phyloP scores from a whole-genome alignment of 2,329 filamentous ascomycete genomes.

The Penicillium sp. region DNA sequence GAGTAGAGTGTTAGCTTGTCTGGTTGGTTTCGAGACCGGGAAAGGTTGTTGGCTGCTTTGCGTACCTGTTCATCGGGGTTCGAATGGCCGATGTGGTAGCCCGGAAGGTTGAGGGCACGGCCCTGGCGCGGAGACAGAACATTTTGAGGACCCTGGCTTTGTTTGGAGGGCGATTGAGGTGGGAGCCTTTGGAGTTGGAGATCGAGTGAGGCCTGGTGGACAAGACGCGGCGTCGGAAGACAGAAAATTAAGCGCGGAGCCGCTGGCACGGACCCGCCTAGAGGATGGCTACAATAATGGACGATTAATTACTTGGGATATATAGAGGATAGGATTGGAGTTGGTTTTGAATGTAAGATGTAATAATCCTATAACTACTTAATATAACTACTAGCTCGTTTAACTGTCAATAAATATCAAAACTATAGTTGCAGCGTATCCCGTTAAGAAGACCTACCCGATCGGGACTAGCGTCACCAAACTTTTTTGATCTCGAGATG shows the following conservation, averaged over 20 bases:
- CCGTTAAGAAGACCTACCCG: conserved; percentile 11
- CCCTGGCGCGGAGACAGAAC: conserved; percentile 37
- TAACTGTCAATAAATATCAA: conserved; percentile 1
- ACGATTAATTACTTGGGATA: neutral
- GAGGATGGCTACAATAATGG: neutral
- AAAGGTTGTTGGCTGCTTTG: conserved; percentile 1
- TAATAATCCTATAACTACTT: neutral
- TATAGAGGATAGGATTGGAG: neutral
- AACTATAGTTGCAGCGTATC: neutral
- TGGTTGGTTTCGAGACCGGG: conserved; percentile 3
- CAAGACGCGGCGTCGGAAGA: conserved; percentile 23
- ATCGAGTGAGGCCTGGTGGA: conserved; percentile 10
- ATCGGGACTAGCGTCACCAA: conserved; percentile 25
- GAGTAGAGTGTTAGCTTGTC: conserved; percentile 8
- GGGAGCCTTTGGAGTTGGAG: conserved; percentile 1
- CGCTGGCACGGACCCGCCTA: conserved; percentile 32
- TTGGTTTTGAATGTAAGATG: neutral
- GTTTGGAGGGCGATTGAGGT: neutral
- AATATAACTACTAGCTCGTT: neutral
- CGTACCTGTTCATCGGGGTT: conserved; percentile 25
- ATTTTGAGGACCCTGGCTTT: conserved; percentile 21
- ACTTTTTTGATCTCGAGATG: conserved; percentile 23
- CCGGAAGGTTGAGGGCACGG: conserved; percentile 29
- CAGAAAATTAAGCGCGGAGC: conserved; percentile 35
- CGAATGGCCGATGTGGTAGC: conserved; percentile 24